Conservation (phyloP, 345 rosid genomes). For the Gossypium mustelinum region DNA sequence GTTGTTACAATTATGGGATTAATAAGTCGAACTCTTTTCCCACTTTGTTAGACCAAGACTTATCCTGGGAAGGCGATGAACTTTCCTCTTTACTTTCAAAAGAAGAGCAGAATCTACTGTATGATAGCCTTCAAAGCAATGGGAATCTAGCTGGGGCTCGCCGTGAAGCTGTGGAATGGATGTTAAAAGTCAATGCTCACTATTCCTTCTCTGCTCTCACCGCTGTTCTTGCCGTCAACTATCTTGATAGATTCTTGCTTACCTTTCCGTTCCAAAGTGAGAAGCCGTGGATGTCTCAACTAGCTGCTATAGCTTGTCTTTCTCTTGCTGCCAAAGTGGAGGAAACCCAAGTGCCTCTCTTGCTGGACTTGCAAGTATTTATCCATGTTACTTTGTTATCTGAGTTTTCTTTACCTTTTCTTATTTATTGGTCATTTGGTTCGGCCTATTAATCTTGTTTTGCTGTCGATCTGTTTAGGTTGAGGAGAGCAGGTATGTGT, state of each 20-base stretch:
- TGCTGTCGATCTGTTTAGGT: constrained; percentile 35
- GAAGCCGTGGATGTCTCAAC: constrained; percentile 65
- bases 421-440: background rate
- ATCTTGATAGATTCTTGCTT: constrained; percentile 58
- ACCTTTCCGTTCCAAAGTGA: constrained; percentile 33
- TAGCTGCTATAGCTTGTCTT: constrained; percentile 65
- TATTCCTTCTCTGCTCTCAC: constrained; percentile 52
- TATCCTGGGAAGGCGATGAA: constrained; percentile 59
- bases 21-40: constrained; percentile 13
- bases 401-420: background rate
- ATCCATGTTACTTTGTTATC: background rate
- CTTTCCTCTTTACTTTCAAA: constrained; percentile 40
- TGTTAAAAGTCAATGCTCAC: constrained; percentile 43
- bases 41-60: constrained; percentile 36
- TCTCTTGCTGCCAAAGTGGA: constrained; percentile 72
- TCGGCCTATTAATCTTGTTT: constrained; percentile 10
- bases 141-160: constrained; percentile 38
- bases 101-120: constrained; percentile 37
- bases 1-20: background rate
- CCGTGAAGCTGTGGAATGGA: constrained; percentile 50
- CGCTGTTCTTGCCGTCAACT: constrained; percentile 63
- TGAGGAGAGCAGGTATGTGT: constrained; percentile 49
- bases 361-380: constrained; percentile 59
- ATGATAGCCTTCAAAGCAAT: constrained; percentile 20
- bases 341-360: constrained; percentile 56